Percentiles rank a stretch among this genome's conserved stretches.
Evolutionary conservation across 1,284 basidiomycete species (phyloP).

Genomic region (Abortiporus biennis): DNA sequence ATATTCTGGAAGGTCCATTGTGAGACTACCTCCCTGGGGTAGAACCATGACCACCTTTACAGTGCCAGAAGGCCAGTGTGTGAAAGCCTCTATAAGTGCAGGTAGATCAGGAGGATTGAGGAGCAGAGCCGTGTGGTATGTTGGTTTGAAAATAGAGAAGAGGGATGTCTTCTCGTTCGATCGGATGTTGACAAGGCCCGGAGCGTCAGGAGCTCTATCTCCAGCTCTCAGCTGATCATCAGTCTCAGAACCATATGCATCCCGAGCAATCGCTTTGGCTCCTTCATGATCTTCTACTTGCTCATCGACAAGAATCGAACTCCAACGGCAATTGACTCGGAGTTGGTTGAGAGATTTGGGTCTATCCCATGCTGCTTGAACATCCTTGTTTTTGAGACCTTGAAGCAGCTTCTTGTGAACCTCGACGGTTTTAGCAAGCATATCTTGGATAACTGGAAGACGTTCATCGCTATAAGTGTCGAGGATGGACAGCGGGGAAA

Average conservation of each 20-base stretch:
- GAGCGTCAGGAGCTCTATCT: constrained; percentile 22
- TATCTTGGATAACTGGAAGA: constrained; percentile 19
- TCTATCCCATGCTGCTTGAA: constrained; percentile 2
- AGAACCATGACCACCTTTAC: neutral
- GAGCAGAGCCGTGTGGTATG: neutral
- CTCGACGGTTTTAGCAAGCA: constrained; percentile 17
- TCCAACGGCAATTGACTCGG: constrained; percentile 43
- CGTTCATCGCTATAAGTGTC: constrained; percentile 22
- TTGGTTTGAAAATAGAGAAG: neutral
- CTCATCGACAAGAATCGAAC: constrained; percentile 38
- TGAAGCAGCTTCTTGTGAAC: constrained; percentile 8
- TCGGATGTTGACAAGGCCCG: constrained; percentile 10
- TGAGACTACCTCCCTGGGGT: too few species aligned
- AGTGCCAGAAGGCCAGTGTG: neutral
- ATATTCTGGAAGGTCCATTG: too few species aligned
- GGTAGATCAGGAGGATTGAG: neutral
- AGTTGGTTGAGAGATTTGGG: constrained; percentile 28
- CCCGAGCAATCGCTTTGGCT: constrained; percentile 10
- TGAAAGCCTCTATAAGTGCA: neutral
- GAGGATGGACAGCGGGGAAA: constrained; percentile 18
- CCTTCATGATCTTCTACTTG: constrained; percentile 4
- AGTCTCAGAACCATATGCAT: constrained; percentile 8
- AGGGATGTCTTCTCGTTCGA: too few species aligned
- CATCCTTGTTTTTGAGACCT: neutral
- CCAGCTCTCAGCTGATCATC: constrained; percentile 14